Evolutionary conservation across 495 filamentous ascomycete species (phyloP).

Genomic region (Penicillium alfredii): DNA sequence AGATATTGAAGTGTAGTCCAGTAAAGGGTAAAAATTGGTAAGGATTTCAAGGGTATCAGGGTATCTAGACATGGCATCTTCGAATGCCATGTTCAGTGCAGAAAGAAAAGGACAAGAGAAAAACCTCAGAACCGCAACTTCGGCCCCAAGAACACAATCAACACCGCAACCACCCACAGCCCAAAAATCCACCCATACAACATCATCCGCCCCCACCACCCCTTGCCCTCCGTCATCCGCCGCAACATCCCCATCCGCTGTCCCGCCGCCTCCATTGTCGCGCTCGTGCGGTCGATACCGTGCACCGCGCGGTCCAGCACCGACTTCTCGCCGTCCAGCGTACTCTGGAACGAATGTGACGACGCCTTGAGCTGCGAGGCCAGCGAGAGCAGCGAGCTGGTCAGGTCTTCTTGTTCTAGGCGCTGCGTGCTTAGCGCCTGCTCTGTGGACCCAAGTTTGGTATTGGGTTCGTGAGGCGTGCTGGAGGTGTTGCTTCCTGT

Average conservation of each 20-base stretch:
- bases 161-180: constrained; percentile 64
- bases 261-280: constrained; percentile 67
- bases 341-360: constrained; percentile 60
- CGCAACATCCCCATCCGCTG: constrained; percentile 66
- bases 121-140: constrained; percentile 70
- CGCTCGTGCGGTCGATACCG: constrained; percentile 68
- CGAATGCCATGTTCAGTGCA: too few species aligned
- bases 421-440: constrained; percentile 66
- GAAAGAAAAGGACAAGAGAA: too few species aligned
- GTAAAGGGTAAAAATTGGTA: too few species aligned
- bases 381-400: constrained; percentile 68
- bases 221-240: constrained; percentile 75
- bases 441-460: constrained; percentile 47
- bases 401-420: constrained; percentile 77
- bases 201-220: constrained; percentile 80
- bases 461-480: constrained; percentile 15
- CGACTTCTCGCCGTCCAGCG: constrained; percentile 66
- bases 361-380: constrained; percentile 73
- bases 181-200: constrained; percentile 79
- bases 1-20: too few species aligned
- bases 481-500: constrained; percentile 15
- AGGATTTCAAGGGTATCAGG: constrained; percentile 3
- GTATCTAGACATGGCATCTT: background rate
- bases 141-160: constrained; percentile 74
- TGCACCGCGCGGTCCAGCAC: constrained; percentile 62